Evolutionary conservation across 352 stramenopile genomes (phyloP).

Genomic region (Pseudoperonospora humuli): DNA sequence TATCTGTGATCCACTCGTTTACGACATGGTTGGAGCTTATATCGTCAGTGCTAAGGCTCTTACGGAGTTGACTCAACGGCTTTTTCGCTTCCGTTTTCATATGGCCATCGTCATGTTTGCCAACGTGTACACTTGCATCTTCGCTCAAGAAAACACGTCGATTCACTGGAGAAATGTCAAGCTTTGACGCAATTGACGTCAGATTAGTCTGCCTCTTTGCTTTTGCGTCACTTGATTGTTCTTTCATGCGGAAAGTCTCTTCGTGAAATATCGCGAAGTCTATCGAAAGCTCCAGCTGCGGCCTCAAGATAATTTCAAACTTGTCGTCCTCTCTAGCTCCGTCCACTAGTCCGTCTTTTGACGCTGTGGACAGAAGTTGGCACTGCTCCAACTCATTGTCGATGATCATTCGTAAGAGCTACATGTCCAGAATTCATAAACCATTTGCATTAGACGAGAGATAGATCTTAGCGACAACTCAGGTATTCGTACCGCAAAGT

Average conservation of each 20-base stretch:
- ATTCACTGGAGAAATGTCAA: constrained; percentile 23
- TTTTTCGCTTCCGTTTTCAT: constrained; percentile 7
- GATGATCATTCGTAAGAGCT: constrained; percentile 62
- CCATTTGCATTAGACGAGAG: neutral
- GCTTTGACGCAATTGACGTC: constrained; percentile 31
- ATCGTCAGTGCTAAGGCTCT: constrained; percentile 57
- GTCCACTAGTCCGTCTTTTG: neutral
- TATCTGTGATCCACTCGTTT: constrained; percentile 43
- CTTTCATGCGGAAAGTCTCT: constrained; percentile 27
- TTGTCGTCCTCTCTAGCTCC: constrained; percentile 24
- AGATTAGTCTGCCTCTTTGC: constrained; percentile 7
- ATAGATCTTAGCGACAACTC: neutral
- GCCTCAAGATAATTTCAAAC: constrained; percentile 53
- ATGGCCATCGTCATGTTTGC: constrained; percentile 2
- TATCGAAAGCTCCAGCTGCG: constrained; percentile 39
- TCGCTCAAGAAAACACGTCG: constrained; percentile 38
- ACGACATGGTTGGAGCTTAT: constrained; percentile 29
- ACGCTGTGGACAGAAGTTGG: neutral
- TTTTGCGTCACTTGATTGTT: constrained; percentile 7
- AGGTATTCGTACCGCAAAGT: constrained; percentile 50
- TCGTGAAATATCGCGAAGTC: constrained; percentile 52
- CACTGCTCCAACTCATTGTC: constrained; percentile 54
- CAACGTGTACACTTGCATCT: constrained; percentile 20
- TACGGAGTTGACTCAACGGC: constrained; percentile 23
- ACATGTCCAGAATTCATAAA: neutral